Base-by-base conservation (phyloP, 2,329 filamentous ascomycete species). In the Talaromyces sp. region DNA sequence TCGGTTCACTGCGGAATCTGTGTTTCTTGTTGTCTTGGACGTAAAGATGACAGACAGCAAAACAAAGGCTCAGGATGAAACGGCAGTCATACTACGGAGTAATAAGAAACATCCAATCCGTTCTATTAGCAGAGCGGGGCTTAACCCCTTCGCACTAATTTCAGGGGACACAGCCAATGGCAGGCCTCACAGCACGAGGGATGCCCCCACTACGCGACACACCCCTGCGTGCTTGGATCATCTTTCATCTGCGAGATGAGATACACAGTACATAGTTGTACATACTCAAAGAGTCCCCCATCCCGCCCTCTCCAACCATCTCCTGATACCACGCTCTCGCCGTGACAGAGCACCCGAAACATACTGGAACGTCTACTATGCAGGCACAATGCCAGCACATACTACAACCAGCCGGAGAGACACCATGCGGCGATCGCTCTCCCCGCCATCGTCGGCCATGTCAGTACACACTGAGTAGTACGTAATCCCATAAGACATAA, bases 381-480 rank as follows among this genome's bases (percentile, higher is more conserved):
- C 7, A 31, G 27, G 3, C 52, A 39, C 9, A 8, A 22, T 35
- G 27, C 27, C 50, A 54, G n/a, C 50, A 54, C 50, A 31, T 31
- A 31, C 27, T 31, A 31, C 27, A 7, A 6, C n/a, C 52, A 37
- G 31, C 10, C 24, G 22, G 52, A 24, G 37, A 39, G 31, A 37
- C 52, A 54, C 16, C 50, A 22, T 52, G 24, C 48, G 52, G 22
- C 52, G 52, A 56, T 39, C 52, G 52, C 22, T 56, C 33, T 37
- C 22, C 52, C 52, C 52, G 52, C 52, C 52, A 39, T 56, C 31
- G 52, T 56, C 33, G 52, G 16, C 52, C 52, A 56, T 56, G 31
- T 56, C 9, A 54, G 50, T n/a, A 27, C 4, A 31, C 35, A 35
- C 16, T 31, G 33, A 31, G 27, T 6, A 31, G 5, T 31, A 31